Evolutionary conservation across 768 basidiomycete species (phyloP), one percentile per base, ranked within the genome.

Genomic region (Lactarius evosmus): DNA sequence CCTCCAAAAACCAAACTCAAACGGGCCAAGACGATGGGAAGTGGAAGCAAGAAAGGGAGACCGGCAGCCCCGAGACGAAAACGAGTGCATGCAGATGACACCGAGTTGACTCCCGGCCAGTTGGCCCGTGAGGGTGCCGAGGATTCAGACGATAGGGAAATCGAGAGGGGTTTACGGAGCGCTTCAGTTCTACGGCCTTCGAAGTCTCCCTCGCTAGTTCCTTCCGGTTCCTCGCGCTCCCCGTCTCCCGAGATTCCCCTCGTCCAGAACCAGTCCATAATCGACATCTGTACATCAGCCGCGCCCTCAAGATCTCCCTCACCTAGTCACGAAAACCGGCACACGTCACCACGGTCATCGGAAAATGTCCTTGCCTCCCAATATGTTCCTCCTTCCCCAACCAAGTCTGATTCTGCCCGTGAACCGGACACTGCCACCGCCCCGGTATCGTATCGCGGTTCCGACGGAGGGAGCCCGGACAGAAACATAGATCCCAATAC

Each of bases 61-160:
- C 52, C 59, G 61, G 63, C 68, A 25, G 49, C 67, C 12, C 57
- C 63, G n/a, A 59, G 53, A 7, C 53, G 58, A 44, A 66, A 53
- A 55, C 72, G 69, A 60, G 76, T 72, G 68, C 66, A 62, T 46
- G 74, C 68, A 63, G 72, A 62, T 34, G 61, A 63, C 29, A 62
- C 61, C 33, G 66, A 69, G 46, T n/a, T 67, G 14, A 75, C 78
- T 9, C 69, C 69, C 0, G 82, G 78, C 55, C 79, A 80, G 70
- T 75, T 83, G 44, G 79, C 77, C 16, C 74, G 72, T 33, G 76
- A 78, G 68, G 82, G 75, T 4, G 73, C 73, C 17, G 83, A 86
- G 58, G 85, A 86, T 69, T 77, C 78, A 1, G 81, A 83, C 57
- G 83, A 88, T 66, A 70, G 80, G 69, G 84, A 83, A 11, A 81